Base-by-base conservation (phyloP, 441 rosid genomes). In the Erysimum pusillum region DNA sequence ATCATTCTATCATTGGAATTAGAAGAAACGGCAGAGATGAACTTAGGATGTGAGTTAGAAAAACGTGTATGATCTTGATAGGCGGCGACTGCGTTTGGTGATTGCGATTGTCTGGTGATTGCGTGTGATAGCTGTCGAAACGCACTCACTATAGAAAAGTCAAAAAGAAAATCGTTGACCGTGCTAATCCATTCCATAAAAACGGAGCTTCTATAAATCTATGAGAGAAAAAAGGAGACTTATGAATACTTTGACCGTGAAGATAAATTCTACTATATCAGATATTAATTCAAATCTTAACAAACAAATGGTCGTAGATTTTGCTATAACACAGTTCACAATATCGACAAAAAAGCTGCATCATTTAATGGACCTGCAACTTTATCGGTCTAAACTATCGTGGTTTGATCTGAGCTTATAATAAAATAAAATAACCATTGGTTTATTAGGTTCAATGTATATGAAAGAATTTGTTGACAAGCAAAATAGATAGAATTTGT, bases 121-220 rank as follows among this genome's bases (percentile, higher is more conserved):
- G 25, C 25, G 25, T 22, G 25, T 35, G 22, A 3, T 28, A 25
- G 28, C 28, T 69, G 56, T 58, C 28, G 32, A 70, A 70, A 70
- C 49, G 62, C 71, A 74, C 71, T 73, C 56, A 42, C 71, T 13
- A 58, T 38, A 28, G 73, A 75, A 48, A 67, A 58, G 73, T 75
- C 73, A 58, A 11, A 9, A 38, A 6, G 3, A 48, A 36, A 48
- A 38, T 12, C 67, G 53, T 58, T 75, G 78, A 75, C 73, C 25
- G 1, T 48, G 67, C 52, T 46, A 66, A n/a, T 25, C 38, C n/a
- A 12, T 57, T 17, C 42, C 7, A 57, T 36, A 67, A 75, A 49
- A 57, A 25, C n/a, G 60, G 57, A 45, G 13, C 67, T 46, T 73
- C 36, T 38, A 38, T 7, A 28, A n/a, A n/a, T n/a, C n/a, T n/a